Base-by-base conservation (phyloP, 192 early-diverging fungal species). In the Rhizophlyctis rosea region DNA sequence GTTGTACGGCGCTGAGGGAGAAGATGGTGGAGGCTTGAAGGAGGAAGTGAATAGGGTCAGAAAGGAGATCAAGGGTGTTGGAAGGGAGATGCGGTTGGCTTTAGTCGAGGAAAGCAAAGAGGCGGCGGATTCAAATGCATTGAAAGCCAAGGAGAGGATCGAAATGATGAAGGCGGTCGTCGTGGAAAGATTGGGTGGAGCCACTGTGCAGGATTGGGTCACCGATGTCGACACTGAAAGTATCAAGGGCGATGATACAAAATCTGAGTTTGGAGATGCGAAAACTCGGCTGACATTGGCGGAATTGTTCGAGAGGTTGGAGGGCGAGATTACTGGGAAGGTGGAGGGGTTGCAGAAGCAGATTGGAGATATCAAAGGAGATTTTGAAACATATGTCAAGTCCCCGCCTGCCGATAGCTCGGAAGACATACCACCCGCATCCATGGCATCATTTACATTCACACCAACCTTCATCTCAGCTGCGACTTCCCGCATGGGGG, bases 121-220 rank as follows among this genome's bases (percentile, higher is more conserved):
- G 4, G 29, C 27, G 11, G 27, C 57, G 16, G 25, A 23, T 5
- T 54, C 57, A 34, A 44, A 65, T 44, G 44, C 16, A 23, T 18
- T 54, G 47, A 34, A 44, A 31, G 54, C 48, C 5, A 21, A 13
- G 1, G 18, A 14, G 47, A 57, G 54, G 11, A 23, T 57, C n/a
- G 14, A 39, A 2, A 48, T 44, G 0, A 44, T 65, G 4, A 36
- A 24, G 28, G 29, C 21, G 18, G 64, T 58, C 5, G 55, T 65
- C 9, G 23, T 25, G 14, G 64, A 65, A 24, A 24, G 33, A n/a
- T 35, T 65, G 35, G 64, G 64, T 11, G 23, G 33, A 4, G 61
- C 13, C 3, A 23, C 29, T 1, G 56, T 28, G n/a, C n/a, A n/a
- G n/a, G n/a, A n/a, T n/a, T n/a, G n/a, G n/a, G n/a, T n/a, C n/a